Evolutionary conservation across 2,329 filamentous ascomycete species (phyloP).

Genomic region (Cercospora sp.): DNA sequence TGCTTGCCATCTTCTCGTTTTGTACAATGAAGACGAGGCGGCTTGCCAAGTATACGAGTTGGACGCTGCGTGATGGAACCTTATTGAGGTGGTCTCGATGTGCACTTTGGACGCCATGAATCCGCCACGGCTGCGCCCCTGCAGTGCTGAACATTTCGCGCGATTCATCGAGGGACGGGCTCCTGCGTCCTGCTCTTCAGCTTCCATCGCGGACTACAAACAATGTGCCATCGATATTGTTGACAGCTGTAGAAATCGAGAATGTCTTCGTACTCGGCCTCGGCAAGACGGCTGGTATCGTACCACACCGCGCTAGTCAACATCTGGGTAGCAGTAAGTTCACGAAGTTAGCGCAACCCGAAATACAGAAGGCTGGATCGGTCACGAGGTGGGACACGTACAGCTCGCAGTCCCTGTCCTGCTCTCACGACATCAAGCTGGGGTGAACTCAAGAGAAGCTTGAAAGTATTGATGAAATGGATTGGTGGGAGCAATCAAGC

Average conservation of each 20-base stretch:
- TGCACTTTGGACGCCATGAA: neutral
- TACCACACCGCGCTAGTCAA: neutral
- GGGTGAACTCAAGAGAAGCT: neutral
- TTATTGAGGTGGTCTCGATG: neutral
- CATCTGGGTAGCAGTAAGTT: neutral
- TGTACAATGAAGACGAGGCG: neutral
- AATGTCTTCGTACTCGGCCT: neutral
- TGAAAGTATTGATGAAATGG: neutral
- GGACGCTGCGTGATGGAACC: neutral
- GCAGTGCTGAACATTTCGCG: neutral
- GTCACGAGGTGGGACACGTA: neutral
- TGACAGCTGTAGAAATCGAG: neutral
- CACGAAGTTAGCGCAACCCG: neutral
- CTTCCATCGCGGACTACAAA: neutral
- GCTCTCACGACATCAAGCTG: neutral
- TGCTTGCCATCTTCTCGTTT: neutral
- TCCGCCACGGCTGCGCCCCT: neutral
- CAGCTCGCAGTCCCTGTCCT: neutral
- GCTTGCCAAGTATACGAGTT: neutral
- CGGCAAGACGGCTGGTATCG: neutral
- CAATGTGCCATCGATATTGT: neutral
- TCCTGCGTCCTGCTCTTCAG: neutral
- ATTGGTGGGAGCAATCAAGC: neutral
- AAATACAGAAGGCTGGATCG: neutral
- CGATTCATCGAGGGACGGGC: neutral